These are phyloP conservation scores for Lotmaria passim DNA, from an alignment of 208 protist genomes.

Conservation along the genomic window DNA sequence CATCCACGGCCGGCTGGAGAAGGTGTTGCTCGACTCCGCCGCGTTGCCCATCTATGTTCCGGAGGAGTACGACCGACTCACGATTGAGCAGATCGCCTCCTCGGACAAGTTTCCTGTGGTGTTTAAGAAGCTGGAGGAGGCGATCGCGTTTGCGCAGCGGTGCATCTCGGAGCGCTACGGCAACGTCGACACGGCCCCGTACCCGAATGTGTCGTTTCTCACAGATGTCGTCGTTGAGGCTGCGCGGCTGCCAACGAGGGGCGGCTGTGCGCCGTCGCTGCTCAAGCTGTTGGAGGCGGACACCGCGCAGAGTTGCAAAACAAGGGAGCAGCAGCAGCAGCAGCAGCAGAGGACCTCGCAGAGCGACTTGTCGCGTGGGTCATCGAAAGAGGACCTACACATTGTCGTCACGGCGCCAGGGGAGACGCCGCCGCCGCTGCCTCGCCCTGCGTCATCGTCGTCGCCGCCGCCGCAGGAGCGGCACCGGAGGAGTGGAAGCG, in stretches of 20 bases:
- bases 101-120: constrained; percentile 54
- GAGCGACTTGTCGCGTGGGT: not conserved
- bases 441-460: no score
- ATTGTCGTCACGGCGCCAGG: constrained; percentile 18
- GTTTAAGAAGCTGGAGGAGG: constrained; percentile 51
- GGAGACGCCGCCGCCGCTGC: not conserved
- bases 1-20: constrained; percentile 56
- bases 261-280: constrained; percentile 14
- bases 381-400: not conserved
- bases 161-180: constrained; percentile 51
- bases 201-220: constrained; percentile 58
- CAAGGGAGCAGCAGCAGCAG: not conserved
- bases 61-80: constrained; percentile 52
- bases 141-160: constrained; percentile 51
- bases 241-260: constrained; percentile 29
- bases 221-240: constrained; percentile 52
- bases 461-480: no score
- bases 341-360: not conserved
- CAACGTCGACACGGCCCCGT: constrained; percentile 56
- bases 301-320: not conserved
- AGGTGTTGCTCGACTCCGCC: constrained; percentile 45
- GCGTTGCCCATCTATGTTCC: constrained; percentile 53
- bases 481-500: no score
- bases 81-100: constrained; percentile 36
- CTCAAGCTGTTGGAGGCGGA: constrained; percentile 25